Conservation (phyloP, 2,329 filamentous ascomycete species). For the Epichloe bromicola region DNA sequence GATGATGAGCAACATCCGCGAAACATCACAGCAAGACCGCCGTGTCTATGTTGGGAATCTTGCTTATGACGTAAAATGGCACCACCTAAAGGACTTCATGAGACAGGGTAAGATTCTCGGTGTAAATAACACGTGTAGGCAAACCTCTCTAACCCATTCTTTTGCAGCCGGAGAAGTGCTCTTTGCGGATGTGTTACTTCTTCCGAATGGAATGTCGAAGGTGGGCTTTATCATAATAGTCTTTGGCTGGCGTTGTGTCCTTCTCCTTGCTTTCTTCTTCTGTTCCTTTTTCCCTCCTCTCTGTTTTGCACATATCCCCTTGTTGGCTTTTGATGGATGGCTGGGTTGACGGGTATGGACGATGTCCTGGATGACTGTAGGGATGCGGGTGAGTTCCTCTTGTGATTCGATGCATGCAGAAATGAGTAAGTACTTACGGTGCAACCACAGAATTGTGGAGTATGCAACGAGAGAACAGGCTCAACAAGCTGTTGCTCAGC, state of each 20-base stretch:
- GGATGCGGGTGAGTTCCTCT: conserved; percentile 84
- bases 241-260: conserved; percentile 52
- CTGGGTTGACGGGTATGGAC: conserved; percentile 99
- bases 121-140: conserved; percentile 12
- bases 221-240: conserved; percentile 87
- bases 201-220: conserved; percentile 99
- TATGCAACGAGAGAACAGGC: conserved; percentile 99
- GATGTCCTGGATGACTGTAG: conserved; percentile 82
- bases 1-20: conserved; percentile 91
- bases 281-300: conserved; percentile 43
- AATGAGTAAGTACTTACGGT: not conserved
- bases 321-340: conserved; percentile 61
- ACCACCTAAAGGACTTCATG: conserved; percentile 99
- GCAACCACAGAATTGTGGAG: conserved; percentile 79
- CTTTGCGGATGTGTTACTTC: conserved; percentile 97
- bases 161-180: conserved; percentile 88
- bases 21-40: conserved; percentile 95
- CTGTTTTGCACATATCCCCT: conserved; percentile 40
- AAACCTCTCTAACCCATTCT: conserved; percentile 27
- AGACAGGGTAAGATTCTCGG: conserved; percentile 69
- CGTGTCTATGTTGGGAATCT: conserved; percentile 99
- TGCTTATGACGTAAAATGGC: conserved; percentile 99
- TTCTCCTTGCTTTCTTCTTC: conserved; percentile 36
- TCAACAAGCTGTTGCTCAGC: conserved; percentile 88
- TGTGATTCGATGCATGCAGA: not conserved